These are phyloP conservation scores for Mucor saturninus DNA, from an alignment of 371 early-diverging fungal genomes.

Conservation along the genomic window DNA sequence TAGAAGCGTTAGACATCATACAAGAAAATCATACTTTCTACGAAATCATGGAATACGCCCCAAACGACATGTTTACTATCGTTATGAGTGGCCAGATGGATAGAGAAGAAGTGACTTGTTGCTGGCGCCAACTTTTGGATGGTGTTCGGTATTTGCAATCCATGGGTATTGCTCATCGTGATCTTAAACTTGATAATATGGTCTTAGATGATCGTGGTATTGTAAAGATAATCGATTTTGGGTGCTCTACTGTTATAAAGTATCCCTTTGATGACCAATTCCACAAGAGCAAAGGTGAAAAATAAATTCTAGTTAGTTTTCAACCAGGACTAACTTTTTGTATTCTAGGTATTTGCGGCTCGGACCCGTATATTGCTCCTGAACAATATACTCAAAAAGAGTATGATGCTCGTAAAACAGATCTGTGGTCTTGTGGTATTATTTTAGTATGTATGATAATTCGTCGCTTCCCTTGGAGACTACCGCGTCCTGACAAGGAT, in stretches of 20 bases:
- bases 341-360: conserved; percentile 55
- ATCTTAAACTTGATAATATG: conserved; percentile 87
- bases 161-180: conserved; percentile 84
- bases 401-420: conserved; percentile 66
- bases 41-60: conserved; percentile 84
- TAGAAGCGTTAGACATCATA: conserved; percentile 82
- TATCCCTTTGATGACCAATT: conserved; percentile 60
- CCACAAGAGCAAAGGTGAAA: conserved; percentile 27
- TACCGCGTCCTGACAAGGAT: conserved; percentile 51
- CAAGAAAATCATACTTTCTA: conserved; percentile 63
- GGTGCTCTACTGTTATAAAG: conserved; percentile 80
- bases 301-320: not conserved
- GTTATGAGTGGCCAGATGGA: conserved; percentile 69
- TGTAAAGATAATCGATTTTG: conserved; percentile 93
- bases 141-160: conserved; percentile 75
- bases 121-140: conserved; percentile 72
- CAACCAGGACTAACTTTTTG: not conserved
- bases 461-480: conserved; percentile 71
- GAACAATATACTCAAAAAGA: conserved; percentile 51
- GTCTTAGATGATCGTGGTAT: conserved; percentile 68
- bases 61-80: conserved; percentile 71
- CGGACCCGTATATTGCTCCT: conserved; percentile 67
- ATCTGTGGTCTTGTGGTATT: conserved; percentile 77
- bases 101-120: conserved; percentile 63
- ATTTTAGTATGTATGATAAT: conserved; percentile 73